Conservation (phyloP, 1,284 basidiomycete species). For the Papiliotrema terrestris region DNA sequence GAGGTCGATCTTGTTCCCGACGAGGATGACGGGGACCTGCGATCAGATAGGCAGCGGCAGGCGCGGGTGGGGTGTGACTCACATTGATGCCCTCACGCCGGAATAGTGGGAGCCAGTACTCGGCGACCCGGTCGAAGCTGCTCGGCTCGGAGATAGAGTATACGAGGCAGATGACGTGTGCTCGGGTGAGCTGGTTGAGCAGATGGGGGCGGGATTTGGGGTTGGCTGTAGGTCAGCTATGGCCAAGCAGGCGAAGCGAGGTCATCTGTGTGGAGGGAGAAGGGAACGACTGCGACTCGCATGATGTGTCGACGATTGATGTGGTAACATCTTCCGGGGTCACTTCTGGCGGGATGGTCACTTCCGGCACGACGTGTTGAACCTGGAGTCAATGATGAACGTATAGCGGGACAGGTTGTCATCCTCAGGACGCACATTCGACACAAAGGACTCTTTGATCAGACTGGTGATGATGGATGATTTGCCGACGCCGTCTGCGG, state of each 20-base stretch:
- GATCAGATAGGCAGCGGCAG: too few species aligned
- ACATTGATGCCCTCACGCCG: slow-evolving; percentile 92
- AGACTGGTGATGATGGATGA: slow-evolving; percentile 91
- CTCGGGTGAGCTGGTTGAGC: slow-evolving; percentile 90
- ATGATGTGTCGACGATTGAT: slow-evolving; percentile 90
- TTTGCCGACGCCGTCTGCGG: slow-evolving; percentile 84
- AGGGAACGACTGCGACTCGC: slow-evolving; percentile 53
- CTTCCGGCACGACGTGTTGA: slow-evolving; percentile 87
- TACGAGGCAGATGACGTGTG: slow-evolving; percentile 96
- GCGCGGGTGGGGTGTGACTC: too few species aligned
- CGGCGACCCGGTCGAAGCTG: slow-evolving; percentile 93
- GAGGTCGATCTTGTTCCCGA: slow-evolving; percentile 97
- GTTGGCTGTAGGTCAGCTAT: slow-evolving; percentile 20
- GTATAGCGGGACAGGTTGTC: too few species aligned
- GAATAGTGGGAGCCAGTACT: slow-evolving; percentile 99
- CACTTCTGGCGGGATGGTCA: slow-evolving; percentile 92
- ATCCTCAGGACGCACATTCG: slow-evolving; percentile 78
- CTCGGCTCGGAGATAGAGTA: slow-evolving; percentile 93
- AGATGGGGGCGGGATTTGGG: slow-evolving; percentile 66
- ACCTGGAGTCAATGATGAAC: slow-evolving; percentile 56
- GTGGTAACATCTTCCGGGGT: slow-evolving; percentile 94
- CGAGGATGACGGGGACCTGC: slow-evolving; percentile 91
- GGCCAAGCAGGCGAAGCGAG: neutral
- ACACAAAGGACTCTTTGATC: slow-evolving; percentile 89
- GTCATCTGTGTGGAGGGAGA: too few species aligned